Evolutionary conservation across 179 eudicot genomes (phyloP).

Genomic region (Amaranthus tricolor): DNA sequence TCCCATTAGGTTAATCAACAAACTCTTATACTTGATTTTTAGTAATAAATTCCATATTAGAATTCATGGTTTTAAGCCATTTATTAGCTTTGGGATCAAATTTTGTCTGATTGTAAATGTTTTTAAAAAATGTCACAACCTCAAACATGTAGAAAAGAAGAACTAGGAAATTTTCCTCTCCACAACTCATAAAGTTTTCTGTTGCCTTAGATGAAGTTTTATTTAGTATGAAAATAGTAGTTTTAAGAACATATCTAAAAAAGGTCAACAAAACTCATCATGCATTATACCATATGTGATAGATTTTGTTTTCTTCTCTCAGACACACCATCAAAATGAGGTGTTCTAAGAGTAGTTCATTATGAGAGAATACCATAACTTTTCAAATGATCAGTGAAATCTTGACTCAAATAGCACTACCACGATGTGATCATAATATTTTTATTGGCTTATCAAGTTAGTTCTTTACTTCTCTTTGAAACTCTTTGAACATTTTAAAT

Average conservation of each 20-base stretch:
- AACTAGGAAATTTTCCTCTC: too few relatives aligned
- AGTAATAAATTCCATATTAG: too few relatives aligned
- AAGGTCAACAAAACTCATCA: not conserved
- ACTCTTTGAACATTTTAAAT: not conserved
- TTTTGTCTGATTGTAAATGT: not conserved
- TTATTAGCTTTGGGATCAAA: too few relatives aligned
- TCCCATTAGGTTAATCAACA: too few relatives aligned
- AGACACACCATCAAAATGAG: not conserved
- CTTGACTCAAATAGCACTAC: not conserved
- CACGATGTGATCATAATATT: not conserved
- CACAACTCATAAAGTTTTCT: not conserved
- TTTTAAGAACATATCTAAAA: not conserved
- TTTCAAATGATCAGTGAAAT: not conserved
- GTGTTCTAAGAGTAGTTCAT: constrained; percentile 3
- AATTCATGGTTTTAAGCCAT: too few relatives aligned
- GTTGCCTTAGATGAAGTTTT: not conserved
- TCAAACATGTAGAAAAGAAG: not conserved
- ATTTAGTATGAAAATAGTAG: not conserved
- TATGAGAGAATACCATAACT: not conserved
- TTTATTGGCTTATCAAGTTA: not conserved
- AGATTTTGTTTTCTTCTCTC: not conserved
- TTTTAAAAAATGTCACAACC: too few relatives aligned
- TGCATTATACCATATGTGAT: not conserved
- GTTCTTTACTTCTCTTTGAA: not conserved
- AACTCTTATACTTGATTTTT: too few relatives aligned